These are phyloP conservation scores for Moesziomyces sp. DNA, from an alignment of 1,284 basidiomycete species.

Conservation along the genomic window DNA sequence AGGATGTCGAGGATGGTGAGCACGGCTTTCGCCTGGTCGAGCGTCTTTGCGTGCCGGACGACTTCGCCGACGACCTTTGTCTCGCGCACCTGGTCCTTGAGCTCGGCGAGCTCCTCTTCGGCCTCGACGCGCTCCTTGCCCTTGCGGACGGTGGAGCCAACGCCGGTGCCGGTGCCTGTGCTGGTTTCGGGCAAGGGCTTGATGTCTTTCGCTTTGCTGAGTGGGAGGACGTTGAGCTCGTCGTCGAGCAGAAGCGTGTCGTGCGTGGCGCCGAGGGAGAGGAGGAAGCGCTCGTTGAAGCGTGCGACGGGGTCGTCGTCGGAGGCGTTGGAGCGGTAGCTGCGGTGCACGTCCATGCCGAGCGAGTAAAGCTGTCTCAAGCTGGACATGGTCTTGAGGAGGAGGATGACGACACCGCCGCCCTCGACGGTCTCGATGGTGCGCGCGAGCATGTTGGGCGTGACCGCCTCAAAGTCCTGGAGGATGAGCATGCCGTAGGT, in stretches of 20 bases:
- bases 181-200: constrained; percentile 74
- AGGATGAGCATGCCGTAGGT: constrained; percentile 98
- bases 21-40: constrained; percentile 76
- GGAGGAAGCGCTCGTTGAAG: constrained; percentile 93
- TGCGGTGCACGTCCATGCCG: constrained; percentile 81
- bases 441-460: constrained; percentile 93
- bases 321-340: constrained; percentile 86
- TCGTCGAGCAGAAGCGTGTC: constrained; percentile 96
- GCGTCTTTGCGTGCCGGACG: constrained; percentile 88
- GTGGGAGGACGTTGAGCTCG: constrained; percentile 95
- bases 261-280: constrained; percentile 77
- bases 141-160: constrained; percentile 69
- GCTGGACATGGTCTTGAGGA: constrained; percentile 95
- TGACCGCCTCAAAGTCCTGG: constrained; percentile 98
- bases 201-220: constrained; percentile 96
- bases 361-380: constrained; percentile 93
- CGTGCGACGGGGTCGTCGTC: constrained; percentile 89
- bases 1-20: constrained; percentile 65
- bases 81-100: constrained; percentile 83
- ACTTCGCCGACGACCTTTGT: constrained; percentile 90
- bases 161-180: constrained; percentile 43
- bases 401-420: constrained; percentile 88
- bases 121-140: constrained; percentile 71
- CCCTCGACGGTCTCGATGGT: constrained; percentile 99
- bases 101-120: constrained; percentile 78